phyloP scores from a whole-genome alignment of 441 rosid species.

The Syzygium syzygioides region DNA sequence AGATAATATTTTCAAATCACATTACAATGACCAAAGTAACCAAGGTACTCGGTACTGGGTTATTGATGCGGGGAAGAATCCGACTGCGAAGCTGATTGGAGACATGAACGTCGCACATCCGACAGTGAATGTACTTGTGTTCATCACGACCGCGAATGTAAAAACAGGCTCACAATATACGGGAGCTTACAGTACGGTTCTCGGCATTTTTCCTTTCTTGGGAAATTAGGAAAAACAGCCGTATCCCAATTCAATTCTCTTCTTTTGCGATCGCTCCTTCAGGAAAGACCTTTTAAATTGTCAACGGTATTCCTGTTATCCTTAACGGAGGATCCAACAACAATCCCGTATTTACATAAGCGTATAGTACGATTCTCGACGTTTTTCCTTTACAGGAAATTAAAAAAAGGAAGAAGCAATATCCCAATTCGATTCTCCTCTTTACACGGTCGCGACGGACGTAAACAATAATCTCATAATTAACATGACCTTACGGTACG shows the following conservation, averaged over 20 bases:
- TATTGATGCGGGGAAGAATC: fast-evolving
- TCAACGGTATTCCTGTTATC: too few relatives aligned
- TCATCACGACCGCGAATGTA: not conserved
- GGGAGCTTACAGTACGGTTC: fast-evolving
- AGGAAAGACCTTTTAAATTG: not conserved
- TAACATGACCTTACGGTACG: too few relatives aligned
- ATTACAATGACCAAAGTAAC: not conserved
- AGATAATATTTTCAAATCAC: not conserved
- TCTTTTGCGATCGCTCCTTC: too few relatives aligned
- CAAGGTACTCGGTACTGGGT: not conserved
- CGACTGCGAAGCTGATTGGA: fast-evolving
- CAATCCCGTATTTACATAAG: too few relatives aligned
- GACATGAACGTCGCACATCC: not conserved
- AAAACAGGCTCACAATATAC: not conserved
- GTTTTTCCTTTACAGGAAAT: too few relatives aligned
- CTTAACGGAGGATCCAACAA: too few relatives aligned
- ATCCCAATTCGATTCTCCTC: too few relatives aligned
- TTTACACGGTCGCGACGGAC: too few relatives aligned
- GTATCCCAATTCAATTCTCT: not conserved
- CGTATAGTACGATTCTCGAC: too few relatives aligned
- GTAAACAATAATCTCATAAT: too few relatives aligned
- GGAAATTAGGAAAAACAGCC: not conserved
- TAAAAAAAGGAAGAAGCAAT: too few relatives aligned
- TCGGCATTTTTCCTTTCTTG: not conserved
- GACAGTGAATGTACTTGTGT: fast-evolving